A percentile compares a stretch with the other conserved stretches of the same genome.
Evolutionary conservation across 2,329 filamentous ascomycete genomes (phyloP).

Genomic region (Berkeleyomyces rouxiae): DNA sequence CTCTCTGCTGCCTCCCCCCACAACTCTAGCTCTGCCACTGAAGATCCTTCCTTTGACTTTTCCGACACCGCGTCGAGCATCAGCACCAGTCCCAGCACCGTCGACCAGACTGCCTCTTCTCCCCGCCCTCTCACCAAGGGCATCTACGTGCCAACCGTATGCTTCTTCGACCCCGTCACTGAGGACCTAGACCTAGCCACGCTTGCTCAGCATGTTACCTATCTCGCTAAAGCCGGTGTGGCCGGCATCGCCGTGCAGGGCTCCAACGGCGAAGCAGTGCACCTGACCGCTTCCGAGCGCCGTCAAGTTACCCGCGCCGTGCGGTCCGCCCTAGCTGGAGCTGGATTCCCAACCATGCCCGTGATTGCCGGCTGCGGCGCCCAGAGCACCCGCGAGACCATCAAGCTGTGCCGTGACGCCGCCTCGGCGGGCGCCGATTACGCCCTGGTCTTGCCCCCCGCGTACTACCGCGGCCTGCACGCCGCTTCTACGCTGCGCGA

Average conservation of each 20-base stretch:
- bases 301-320: slow-evolving; percentile 52
- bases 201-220: slow-evolving; percentile 44
- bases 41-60: slow-evolving; percentile 24
- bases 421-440: slow-evolving; percentile 55
- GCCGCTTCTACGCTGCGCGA: slow-evolving; percentile 31
- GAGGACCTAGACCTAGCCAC: slow-evolving; percentile 36
- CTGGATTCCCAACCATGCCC: slow-evolving; percentile 48
- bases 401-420: slow-evolving; percentile 53
- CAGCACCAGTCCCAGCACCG: background rate
- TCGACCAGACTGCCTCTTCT: slow-evolving; percentile 16
- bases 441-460: slow-evolving; percentile 58
- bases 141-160: slow-evolving; percentile 58
- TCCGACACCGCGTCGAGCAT: slow-evolving; percentile 12
- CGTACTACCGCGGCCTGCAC: slow-evolving; percentile 57
- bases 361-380: slow-evolving; percentile 62
- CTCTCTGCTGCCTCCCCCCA: slow-evolving; percentile 1
- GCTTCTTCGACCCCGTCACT: slow-evolving; percentile 49
- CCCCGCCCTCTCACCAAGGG: slow-evolving; percentile 30
- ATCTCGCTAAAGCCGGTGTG: slow-evolving; percentile 57
- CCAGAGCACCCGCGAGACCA: slow-evolving; percentile 56
- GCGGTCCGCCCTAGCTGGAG: slow-evolving; percentile 43
- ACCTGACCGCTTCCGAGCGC: slow-evolving; percentile 55
- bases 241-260: slow-evolving; percentile 62
- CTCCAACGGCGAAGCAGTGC: slow-evolving; percentile 70
- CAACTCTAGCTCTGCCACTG: slow-evolving; percentile 17